Base-by-base conservation (phyloP, 495 filamentous ascomycete genomes). In the Penicillium steckii region DNA sequence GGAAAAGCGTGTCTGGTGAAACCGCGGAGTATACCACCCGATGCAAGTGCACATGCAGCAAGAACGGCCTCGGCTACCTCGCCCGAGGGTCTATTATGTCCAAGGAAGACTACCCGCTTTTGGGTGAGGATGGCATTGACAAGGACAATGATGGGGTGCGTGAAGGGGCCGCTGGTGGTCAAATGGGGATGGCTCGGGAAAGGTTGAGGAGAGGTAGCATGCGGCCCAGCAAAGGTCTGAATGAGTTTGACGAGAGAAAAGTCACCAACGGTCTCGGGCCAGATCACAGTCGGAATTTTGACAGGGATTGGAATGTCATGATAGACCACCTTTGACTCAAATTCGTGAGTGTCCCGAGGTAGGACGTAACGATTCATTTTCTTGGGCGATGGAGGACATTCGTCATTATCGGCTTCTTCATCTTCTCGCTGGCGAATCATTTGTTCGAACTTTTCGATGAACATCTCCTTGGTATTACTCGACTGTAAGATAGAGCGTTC, bases 1-100 rank as follows among this genome's bases (percentile, higher is more conserved):
- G 94, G 94, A 64, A 99, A 99, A 12, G 95, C 95, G 73, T 96
- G 89, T n/a, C 94, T 84, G 17, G 91, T 96, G 70, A 97, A 97
- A 19, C 95, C 94, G 35, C 90, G 76, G 15, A 99, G 76, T n/a
- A 96, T 78, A 19, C 95, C 94, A n/a, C 94, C 95, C 21, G 91
- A 96, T 18, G 88, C 92, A 25, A 99, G 80, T 4, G 94, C 89
- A 67, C 93, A 97, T 1, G 93, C 91, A 2, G 89, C 94, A 0
- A 98, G 79, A 6, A 98, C 94, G 3, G 94, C 92, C 71, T 97
- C 93, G 6, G 91, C 94, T 9, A 98, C 94, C 62, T 95, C 90
- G 2, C 89, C 89, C 2, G 93, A 96, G 6, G 94, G 91, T 58
- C 90, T 85, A 58, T 94, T 95, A 67, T 99, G 90, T 18, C 94